phyloP scores from a whole-genome alignment of 148 eudicot species.

The Fagopyrum esculentum region DNA sequence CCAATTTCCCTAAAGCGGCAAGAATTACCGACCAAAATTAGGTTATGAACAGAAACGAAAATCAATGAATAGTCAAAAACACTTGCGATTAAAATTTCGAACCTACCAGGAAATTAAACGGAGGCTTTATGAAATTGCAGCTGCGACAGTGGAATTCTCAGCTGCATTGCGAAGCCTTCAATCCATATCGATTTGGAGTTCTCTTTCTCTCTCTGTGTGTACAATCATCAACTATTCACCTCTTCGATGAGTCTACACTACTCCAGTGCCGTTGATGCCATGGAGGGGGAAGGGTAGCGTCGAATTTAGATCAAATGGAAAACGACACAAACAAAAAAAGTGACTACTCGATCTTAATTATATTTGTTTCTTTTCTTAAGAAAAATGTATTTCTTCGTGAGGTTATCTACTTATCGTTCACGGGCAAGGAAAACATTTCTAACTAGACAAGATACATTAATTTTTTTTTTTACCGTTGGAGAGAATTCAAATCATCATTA shows the following conservation, averaged over 20 bases:
- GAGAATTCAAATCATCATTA: neutral
- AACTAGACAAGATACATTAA: neutral
- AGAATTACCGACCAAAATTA: neutral
- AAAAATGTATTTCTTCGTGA: neutral
- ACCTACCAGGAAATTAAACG: neutral
- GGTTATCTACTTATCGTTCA: neutral
- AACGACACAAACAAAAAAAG: neutral
- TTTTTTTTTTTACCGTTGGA: neutral
- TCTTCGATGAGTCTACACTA: neutral
- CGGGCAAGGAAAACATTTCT: neutral
- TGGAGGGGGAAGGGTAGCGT: conserved; percentile 3
- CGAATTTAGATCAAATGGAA: conserved; percentile 4
- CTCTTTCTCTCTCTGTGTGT: neutral
- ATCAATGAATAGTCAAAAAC: neutral
- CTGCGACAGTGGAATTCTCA: conserved; percentile 21
- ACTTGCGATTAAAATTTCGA: neutral
- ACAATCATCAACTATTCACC: neutral
- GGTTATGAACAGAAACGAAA: neutral
- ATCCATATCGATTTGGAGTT: conserved; percentile 26
- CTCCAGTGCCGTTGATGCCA: conserved; percentile 1
- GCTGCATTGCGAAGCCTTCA: conserved; percentile 17
- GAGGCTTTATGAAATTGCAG: conserved; percentile 20
- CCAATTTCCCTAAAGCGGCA: neutral
- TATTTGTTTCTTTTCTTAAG: neutral
- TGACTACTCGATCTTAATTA: neutral